Evolutionary conservation across 2,329 filamentous ascomycete genomes (phyloP).

Genomic region (Taxawa tesnikishii): DNA sequence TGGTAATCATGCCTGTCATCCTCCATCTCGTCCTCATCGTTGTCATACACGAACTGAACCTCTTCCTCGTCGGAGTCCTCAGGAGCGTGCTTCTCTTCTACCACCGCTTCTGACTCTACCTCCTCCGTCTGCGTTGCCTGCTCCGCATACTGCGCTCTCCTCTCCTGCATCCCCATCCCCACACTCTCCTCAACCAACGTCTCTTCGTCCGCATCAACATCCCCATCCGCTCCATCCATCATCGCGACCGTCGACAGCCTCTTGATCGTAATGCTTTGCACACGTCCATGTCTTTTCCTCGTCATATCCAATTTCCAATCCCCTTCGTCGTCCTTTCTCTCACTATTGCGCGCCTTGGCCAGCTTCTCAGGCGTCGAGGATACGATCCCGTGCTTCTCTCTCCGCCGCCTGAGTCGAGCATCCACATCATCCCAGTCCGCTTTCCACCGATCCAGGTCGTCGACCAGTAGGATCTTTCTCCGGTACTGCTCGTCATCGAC

Average conservation of each 20-base stretch:
- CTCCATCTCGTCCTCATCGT: constrained; percentile 7
- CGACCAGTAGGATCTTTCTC: constrained; percentile 13
- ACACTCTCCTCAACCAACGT: neutral
- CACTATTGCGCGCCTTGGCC: constrained; percentile 1
- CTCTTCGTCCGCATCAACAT: constrained; percentile 1
- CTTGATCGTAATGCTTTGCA: constrained; percentile 9
- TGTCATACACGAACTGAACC: constrained; percentile 1
- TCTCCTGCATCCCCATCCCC: neutral
- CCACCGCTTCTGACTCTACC: constrained; percentile 2
- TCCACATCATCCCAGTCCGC: constrained; percentile 22
- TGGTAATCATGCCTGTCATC: constrained; percentile 3
- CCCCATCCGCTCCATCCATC: constrained; percentile 7
- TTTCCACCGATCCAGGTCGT: constrained; percentile 22
- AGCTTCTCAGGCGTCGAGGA: constrained; percentile 5
- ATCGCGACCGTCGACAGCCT: constrained; percentile 5
- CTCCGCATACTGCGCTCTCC: too few relatives aligned
- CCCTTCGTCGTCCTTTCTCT: constrained; percentile 7
- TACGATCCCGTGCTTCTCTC: constrained; percentile 17
- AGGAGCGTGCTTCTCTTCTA: constrained; percentile 5
- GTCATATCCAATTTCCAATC: constrained; percentile 8
- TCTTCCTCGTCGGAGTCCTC: constrained; percentile 5
- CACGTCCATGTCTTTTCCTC: constrained; percentile 7
- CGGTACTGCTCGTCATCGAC: constrained; percentile 7
- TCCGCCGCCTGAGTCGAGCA: constrained; percentile 16
- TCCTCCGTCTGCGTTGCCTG: neutral